phyloP scores from a whole-genome alignment of 2,329 filamentous ascomycete species.

The Colletotrichum lupini region DNA sequence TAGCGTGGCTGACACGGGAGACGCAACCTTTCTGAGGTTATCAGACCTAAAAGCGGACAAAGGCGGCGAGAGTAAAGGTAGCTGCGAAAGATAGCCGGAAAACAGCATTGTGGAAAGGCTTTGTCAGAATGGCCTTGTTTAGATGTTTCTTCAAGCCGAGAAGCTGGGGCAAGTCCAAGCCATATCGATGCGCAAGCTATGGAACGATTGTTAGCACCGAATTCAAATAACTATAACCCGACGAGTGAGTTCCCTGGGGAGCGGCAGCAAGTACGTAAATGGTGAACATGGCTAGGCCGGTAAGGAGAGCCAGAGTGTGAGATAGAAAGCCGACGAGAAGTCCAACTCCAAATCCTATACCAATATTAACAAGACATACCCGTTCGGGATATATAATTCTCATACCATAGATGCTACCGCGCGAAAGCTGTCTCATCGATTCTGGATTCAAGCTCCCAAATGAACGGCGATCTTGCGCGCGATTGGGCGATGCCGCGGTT shows the following conservation, averaged over 20 bases:
- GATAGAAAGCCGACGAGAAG: constrained; percentile 77
- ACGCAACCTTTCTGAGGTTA: constrained; percentile 68
- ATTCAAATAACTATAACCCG: not conserved
- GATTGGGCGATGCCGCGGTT: not conserved
- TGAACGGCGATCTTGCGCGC: not conserved
- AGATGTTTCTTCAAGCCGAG: constrained; percentile 45
- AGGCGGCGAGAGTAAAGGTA: constrained; percentile 75
- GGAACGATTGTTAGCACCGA: not conserved
- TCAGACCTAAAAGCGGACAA: constrained; percentile 55
- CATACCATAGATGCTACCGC: constrained; percentile 29
- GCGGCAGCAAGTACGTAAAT: constrained; percentile 64
- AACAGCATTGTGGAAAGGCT: constrained; percentile 28
- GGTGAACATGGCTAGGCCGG: constrained; percentile 72
- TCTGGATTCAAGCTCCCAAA: constrained; percentile 20
- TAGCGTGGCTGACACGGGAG: constrained; percentile 87
- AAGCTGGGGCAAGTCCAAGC: constrained; percentile 45
- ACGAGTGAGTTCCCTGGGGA: not conserved
- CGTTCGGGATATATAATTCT: too few species aligned
- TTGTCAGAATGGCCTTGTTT: constrained; percentile 36
- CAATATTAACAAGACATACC: not conserved
- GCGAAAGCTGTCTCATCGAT: constrained; percentile 30
- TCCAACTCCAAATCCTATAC: constrained; percentile 70
- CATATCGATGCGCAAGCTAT: constrained; percentile 47
- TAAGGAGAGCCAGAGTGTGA: constrained; percentile 73
- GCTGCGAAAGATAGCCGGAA: constrained; percentile 68